phyloP scores from a whole-genome alignment of 257 asterid genomes.

The Knoxia roxburghii region DNA sequence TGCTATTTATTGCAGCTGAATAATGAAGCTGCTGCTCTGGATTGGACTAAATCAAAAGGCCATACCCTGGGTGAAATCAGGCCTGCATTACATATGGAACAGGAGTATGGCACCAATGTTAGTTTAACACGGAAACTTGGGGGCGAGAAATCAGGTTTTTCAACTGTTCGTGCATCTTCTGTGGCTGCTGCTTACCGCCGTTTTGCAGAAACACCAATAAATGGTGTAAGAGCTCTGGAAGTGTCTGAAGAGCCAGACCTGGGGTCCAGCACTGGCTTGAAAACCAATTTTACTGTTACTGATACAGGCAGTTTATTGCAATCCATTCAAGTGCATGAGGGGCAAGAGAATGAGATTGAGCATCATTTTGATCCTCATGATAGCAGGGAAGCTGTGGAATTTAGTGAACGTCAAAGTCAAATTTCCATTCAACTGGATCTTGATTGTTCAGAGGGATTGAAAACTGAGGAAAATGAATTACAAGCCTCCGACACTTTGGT shows the following conservation, averaged over 20 bases:
- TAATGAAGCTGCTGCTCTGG: conserved; percentile 71
- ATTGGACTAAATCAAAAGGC: conserved; percentile 85
- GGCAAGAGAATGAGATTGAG: conserved; percentile 16
- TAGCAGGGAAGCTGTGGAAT: conserved; percentile 20
- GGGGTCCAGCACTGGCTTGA: conserved; percentile 10
- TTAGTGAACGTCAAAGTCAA: conserved; percentile 7
- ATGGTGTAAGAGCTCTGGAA: conserved; percentile 24
- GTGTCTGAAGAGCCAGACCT: conserved; percentile 31
- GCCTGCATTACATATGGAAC: conserved; percentile 35
- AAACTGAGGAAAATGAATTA: conserved; percentile 23
- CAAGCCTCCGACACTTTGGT: conserved; percentile 14
- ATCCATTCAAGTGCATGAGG: conserved; percentile 13
- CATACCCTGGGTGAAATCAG: conserved; percentile 46
- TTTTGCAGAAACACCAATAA: conserved; percentile 34
- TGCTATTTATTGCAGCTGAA: conserved; percentile 53
- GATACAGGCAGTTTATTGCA: conserved; percentile 27
- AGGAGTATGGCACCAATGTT: conserved; percentile 31
- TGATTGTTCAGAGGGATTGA: conserved; percentile 19
- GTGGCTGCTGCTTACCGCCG: conserved; percentile 79
- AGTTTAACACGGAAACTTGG: conserved; percentile 62
- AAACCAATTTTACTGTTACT: conserved; percentile 12
- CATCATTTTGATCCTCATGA: conserved; percentile 34
- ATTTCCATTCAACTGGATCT: conserved; percentile 14
- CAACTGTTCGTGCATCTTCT: conserved; percentile 69
- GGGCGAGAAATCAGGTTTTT: conserved; percentile 44